phyloP scores from a whole-genome alignment of 208 protist genomes.

The Acanthamoeba castellanii region DNA sequence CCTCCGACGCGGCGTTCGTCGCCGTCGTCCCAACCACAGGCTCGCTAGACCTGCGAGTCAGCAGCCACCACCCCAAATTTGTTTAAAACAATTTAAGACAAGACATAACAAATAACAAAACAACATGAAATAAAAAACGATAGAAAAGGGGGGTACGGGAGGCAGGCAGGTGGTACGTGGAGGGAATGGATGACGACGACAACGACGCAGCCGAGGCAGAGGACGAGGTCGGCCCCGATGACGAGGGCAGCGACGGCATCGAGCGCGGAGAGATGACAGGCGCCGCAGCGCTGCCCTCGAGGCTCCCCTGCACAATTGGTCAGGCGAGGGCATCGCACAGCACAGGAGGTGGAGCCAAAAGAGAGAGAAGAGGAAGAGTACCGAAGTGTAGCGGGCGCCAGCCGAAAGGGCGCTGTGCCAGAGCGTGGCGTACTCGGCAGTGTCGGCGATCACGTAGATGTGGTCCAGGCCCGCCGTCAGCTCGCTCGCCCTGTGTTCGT shows the following conservation, averaged over 20 bases:
- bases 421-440: neutral
- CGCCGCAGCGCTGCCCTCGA: neutral
- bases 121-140: too few species aligned
- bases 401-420: neutral
- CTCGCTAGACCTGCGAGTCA: neutral
- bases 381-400: neutral
- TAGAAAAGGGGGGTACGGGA: too few species aligned
- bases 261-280: neutral
- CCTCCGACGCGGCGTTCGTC: neutral
- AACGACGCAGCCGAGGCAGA: neutral
- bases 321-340: too few species aligned
- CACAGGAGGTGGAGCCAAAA: too few species aligned
- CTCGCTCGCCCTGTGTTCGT: neutral
- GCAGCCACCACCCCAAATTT: too few species aligned
- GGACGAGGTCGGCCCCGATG: neutral
- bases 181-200: neutral
- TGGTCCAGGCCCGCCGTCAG: constrained; percentile 6
- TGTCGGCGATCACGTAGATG: constrained; percentile 23
- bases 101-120: too few species aligned
- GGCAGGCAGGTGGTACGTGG: neutral
- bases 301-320: neutral
- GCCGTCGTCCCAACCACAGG: too few species aligned
- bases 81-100: too few species aligned
- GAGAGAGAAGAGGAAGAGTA: neutral
- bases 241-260: neutral